These are phyloP conservation scores for Farysia itapuensis DNA, from an alignment of 1,284 basidiomycete species.

Conservation along the genomic window DNA sequence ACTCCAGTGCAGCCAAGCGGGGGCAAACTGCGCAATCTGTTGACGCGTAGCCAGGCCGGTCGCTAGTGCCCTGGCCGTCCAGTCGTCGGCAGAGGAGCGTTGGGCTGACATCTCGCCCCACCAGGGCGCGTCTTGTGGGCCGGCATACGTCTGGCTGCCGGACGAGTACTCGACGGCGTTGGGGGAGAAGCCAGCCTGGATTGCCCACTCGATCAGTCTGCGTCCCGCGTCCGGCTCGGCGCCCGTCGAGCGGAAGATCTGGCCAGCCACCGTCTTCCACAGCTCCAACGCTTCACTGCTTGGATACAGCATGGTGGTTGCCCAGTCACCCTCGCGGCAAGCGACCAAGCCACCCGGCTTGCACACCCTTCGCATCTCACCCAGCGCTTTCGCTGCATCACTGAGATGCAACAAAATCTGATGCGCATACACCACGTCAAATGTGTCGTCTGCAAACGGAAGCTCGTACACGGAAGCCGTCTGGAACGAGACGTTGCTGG, in stretches of 20 bases:
- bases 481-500: conserved; percentile 2
- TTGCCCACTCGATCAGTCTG: conserved; percentile 17
- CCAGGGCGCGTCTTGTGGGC: conserved; percentile 11
- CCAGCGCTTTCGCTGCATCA: conserved; percentile 9
- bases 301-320: conserved; percentile 7
- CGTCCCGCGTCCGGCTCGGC: conserved; percentile 25
- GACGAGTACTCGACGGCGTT: conserved; percentile 15
- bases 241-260: conserved; percentile 15
- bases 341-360: conserved; percentile 20
- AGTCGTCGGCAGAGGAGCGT: conserved; percentile 5
- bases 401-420: conserved; percentile 29
- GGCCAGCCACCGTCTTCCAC: conserved; percentile 5
- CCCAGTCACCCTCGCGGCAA: conserved; percentile 16
- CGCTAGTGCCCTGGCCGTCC: conserved; percentile 14
- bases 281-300: conserved; percentile 1
- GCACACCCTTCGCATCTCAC: conserved; percentile 29
- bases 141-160: conserved; percentile 16
- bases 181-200: conserved; percentile 12
- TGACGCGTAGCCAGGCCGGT: conserved; percentile 6
- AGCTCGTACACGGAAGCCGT: conserved; percentile 19
- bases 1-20: conserved; percentile 15
- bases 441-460: conserved; percentile 10
- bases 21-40: conserved; percentile 7
- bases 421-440: conserved; percentile 27
- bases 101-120: conserved; percentile 30